Percentiles rank a stretch among this genome's conserved stretches.
These are phyloP conservation scores for Blastobotrys proliferans DNA, from an alignment of 1,139 yeast genomes.

Conservation along the genomic window DNA sequence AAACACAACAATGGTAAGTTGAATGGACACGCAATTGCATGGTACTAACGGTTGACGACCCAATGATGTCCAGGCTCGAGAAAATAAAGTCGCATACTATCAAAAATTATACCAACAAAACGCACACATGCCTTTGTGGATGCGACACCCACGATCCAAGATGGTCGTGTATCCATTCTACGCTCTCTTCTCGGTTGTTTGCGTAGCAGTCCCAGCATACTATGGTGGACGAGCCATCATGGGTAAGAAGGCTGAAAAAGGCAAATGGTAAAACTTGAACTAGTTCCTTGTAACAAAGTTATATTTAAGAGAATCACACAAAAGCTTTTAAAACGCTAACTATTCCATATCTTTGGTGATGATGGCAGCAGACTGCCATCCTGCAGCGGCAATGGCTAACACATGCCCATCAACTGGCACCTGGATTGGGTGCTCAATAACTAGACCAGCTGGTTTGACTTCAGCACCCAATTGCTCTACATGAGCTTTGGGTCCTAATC, in stretches of 20 bases:
- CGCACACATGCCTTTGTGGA: slow-evolving; percentile 37
- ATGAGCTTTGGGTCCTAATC: slow-evolving; percentile 49
- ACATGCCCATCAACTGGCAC: slow-evolving; percentile 43
- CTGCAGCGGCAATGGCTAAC: slow-evolving; percentile 61
- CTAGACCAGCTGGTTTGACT: slow-evolving; percentile 38
- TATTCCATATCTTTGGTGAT: slow-evolving; percentile 34
- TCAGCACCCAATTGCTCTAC: slow-evolving; percentile 30
- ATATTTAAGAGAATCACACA: neutral
- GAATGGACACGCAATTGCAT: neutral
- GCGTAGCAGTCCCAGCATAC: slow-evolving; percentile 62
- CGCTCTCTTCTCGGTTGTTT: slow-evolving; percentile 72
- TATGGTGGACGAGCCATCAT: slow-evolving; percentile 70
- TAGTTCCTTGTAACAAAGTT: neutral
- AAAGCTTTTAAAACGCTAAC: neutral
- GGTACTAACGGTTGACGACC: neutral
- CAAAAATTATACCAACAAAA: slow-evolving; percentile 39
- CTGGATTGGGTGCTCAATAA: slow-evolving; percentile 44
- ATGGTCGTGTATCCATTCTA: slow-evolving; percentile 82
- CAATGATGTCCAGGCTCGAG: slow-evolving; percentile 4
- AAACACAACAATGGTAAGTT: slow-evolving; percentile 8
- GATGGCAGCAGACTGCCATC: slow-evolving; percentile 75
- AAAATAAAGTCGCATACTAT: slow-evolving; percentile 36
- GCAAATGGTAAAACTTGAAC: slow-evolving; percentile 5
- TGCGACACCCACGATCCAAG: slow-evolving; percentile 61
- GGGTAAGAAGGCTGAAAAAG: slow-evolving; percentile 19